Percentiles rank a stretch among this genome's conserved stretches.
Evolutionary conservation across 2,329 filamentous ascomycete species (phyloP).

Genomic region (Neonectria faginata): DNA sequence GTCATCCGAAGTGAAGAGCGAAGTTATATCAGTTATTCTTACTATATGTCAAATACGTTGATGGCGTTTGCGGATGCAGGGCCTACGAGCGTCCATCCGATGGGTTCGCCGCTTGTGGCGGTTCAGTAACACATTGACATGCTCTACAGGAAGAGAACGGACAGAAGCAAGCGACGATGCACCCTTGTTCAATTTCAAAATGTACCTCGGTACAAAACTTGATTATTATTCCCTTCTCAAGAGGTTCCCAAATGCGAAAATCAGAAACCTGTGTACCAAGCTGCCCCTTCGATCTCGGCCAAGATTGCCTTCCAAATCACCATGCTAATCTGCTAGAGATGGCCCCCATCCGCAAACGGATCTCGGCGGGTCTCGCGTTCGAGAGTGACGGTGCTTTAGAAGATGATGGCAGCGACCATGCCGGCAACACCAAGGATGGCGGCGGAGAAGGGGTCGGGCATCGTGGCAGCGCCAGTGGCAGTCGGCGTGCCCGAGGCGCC

Average conservation of each 20-base stretch:
- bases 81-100: background rate
- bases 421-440: constrained; percentile 43
- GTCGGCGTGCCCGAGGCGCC: constrained; percentile 44
- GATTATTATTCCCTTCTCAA: constrained; percentile 41
- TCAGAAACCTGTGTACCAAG: constrained; percentile 40
- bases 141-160: constrained; percentile 1
- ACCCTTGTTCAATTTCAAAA: constrained; percentile 36
- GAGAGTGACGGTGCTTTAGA: constrained; percentile 37
- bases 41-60: constrained; percentile 21
- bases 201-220: constrained; percentile 43
- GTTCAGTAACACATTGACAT: constrained; percentile 2
- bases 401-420: constrained; percentile 43
- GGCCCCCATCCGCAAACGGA: constrained; percentile 28
- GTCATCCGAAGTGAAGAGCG: constrained; percentile 49
- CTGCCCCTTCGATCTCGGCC: constrained; percentile 31
- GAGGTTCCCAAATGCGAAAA: constrained; percentile 39
- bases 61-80: constrained; percentile 25
- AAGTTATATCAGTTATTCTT: constrained; percentile 24
- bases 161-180: constrained; percentile 8
- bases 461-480: constrained; percentile 48
- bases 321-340: constrained; percentile 11
- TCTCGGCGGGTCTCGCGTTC: background rate
- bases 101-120: background rate
- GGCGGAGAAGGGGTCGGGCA: constrained; percentile 36
- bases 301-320: constrained; percentile 29